Evolutionary conservation across 192 early-diverging fungal species (phyloP), one percentile per base, ranked within the genome.

Genomic region (Coemansia sp.): DNA sequence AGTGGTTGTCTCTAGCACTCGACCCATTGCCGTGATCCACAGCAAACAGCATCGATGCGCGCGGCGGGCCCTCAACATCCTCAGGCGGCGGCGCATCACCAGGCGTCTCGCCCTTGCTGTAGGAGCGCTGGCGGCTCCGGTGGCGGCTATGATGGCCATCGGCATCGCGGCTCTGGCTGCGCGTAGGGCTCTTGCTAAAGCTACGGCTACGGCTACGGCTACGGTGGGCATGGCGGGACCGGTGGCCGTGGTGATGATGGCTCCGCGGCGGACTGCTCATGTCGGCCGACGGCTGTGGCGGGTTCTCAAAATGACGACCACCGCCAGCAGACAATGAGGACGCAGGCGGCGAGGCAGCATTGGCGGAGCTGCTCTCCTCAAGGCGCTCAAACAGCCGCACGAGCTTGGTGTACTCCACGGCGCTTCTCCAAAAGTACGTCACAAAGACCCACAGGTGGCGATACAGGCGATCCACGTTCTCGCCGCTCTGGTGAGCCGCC

Each of bases 381-480:
- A 85, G 52, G 23, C 84, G 69, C 57, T 79, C 80, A 85, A 88
- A 88, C 56, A 88, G 66, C 39, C 80, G 56, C 69, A 83, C 69
- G 38, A 89, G 48, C 67, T 87, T 71, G 18, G 73, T 63, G 55
- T 85, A 73, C 43, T 86, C 72, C 23, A 92, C 75, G 25, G 82
- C 62, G 48, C 72, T 75, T 18, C 88, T 86, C 90, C 88, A 89
- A 66, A 85, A 92, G 56, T 81, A 84, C 25, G 86, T 85, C 61
- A 80, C 88, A 81, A 84, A 90, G 65, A 86, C 85, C 94, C 86
- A 94, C 62, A 87, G 66, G 71, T 86, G 87, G 31, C 78, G 81
- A 59, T 82, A 70, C 25, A 83, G 65, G 77, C 71, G 64, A 62
- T 68, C 73, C 57, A 61, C 42, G 66, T 65, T 65, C 57, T 64